Evolutionary conservation across 805 yeast genomes (phyloP), one percentile per base, ranked within the genome.

Genomic region (Groenewaldozyma tartarivorans): DNA sequence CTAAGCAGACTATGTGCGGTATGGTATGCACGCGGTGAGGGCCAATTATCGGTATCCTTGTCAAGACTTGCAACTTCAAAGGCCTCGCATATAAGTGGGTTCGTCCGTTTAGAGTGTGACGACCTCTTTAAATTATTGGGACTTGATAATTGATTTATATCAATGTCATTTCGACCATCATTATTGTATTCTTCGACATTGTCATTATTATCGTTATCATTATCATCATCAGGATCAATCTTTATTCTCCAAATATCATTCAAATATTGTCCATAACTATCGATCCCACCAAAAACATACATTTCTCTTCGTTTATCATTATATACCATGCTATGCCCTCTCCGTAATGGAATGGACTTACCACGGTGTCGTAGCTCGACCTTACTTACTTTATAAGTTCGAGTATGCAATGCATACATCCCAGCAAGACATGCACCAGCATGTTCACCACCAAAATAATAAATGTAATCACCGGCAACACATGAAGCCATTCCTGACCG

Each of bases 381-480:
- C 38, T 36, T 44, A 15, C 22, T 20, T 36, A 48, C 43, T 19
- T n/a, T 24, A 22, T 42, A 32, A 16, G 44, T 40, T 4, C 36
- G 26, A n/a, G 39, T 39, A 30, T 48, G 45, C 20, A 47, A 39
- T 13, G 37, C 49, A 37, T 48, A 47, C 7, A 48, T 21, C n/a
- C 41, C 26, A 27, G 42, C 46, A 22, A 18, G 37, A 15, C 20
- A 22, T 20, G 11, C 24, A 15, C 27, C 36, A 16, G 38, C 49
- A 37, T 48, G 47, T 18, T 32, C 41, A 20, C 54, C 54, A n/a
- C 54, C 54, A 26, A 50, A 47, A 22, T 41, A 46, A 35, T 48
- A 50, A 22, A 50, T 50, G 29, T 40, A 33, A 15, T 31, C 15
- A 24, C 43, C 43, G 11, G 35, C 40, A 18, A 39, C 32, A 15